A percentile compares a stretch with the other conserved stretches of the same genome.
phyloP scores from a whole-genome alignment of 148 eudicot genomes.

The Selenicereus undatus region DNA sequence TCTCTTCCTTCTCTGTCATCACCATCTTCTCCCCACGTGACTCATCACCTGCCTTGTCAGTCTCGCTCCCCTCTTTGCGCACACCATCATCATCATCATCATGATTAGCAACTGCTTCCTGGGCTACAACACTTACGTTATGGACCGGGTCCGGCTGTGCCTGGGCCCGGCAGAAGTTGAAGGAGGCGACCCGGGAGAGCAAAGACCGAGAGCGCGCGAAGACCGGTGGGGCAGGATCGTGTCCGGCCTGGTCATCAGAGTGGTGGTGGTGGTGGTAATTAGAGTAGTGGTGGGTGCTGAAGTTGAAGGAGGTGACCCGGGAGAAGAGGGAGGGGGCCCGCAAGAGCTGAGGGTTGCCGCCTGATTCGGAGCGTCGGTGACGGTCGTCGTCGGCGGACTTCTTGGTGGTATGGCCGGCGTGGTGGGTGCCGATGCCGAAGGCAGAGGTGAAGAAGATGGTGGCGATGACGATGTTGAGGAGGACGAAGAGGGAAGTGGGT shows the following conservation, averaged over 20 bases:
- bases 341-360: constrained; percentile 21
- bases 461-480: constrained; percentile 52
- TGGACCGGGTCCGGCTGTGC: neutral
- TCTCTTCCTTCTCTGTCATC: neutral
- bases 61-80: neutral
- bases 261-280: neutral
- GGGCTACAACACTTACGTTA: neutral
- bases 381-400: neutral
- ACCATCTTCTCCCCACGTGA: constrained; percentile 28
- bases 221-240: neutral
- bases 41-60: constrained; percentile 7
- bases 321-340: constrained; percentile 53
- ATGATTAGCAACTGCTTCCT: neutral
- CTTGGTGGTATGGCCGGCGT: neutral
- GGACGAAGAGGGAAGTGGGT: constrained; percentile 54
- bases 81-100: neutral
- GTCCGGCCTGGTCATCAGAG: neutral
- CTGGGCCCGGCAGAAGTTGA: constrained; percentile 17
- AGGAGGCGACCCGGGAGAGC: constrained; percentile 36
- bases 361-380: neutral
- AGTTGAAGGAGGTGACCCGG: constrained; percentile 50
- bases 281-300: constrained; percentile 15
- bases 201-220: constrained; percentile 25
- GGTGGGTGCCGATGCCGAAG: constrained; percentile 4
- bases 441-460: constrained; percentile 38